These are phyloP conservation scores for Dioscorea cayenensis DNA, from an alignment of 116 monocot species.

Conservation along the genomic window DNA sequence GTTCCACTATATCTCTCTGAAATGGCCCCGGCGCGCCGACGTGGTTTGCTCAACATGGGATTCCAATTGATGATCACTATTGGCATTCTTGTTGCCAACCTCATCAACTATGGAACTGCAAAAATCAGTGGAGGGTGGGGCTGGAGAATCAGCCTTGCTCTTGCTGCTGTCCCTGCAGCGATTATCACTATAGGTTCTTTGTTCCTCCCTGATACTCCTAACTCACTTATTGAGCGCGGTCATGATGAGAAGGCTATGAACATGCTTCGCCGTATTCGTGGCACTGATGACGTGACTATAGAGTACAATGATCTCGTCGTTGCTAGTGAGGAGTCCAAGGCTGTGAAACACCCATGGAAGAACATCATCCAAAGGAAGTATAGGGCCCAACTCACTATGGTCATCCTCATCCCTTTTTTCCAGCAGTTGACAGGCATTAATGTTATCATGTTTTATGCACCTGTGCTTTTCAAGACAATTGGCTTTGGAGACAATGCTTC, in stretches of 20 bases:
- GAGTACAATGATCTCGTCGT: constrained; percentile 56
- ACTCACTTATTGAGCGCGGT: constrained; percentile 67
- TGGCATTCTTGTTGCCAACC: constrained; percentile 56
- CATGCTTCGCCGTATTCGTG: constrained; percentile 54
- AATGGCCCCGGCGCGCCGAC: constrained; percentile 53
- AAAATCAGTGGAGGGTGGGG: constrained; percentile 61
- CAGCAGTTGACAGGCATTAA: constrained; percentile 78
- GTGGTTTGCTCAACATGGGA: constrained; percentile 59
- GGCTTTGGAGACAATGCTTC: constrained; percentile 54
- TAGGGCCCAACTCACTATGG: constrained; percentile 55
- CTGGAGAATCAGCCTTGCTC: constrained; percentile 61
- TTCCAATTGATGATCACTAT: constrained; percentile 70
- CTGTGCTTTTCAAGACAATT: constrained; percentile 68
- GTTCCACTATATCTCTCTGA: constrained; percentile 56
- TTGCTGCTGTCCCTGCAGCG: constrained; percentile 56
- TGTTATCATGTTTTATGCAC: constrained; percentile 71
- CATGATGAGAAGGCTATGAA: constrained; percentile 28
- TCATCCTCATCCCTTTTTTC: constrained; percentile 54
- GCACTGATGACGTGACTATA: constrained; percentile 49
- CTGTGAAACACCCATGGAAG: constrained; percentile 45
- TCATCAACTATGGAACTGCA: constrained; percentile 61
- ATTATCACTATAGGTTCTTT: constrained; percentile 68
- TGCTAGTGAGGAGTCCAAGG: constrained; percentile 41
- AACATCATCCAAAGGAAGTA: constrained; percentile 44
- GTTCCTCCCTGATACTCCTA: constrained; percentile 79